Evolutionary conservation across 805 yeast species (phyloP).

Genomic region (Kuraishia cidri): DNA sequence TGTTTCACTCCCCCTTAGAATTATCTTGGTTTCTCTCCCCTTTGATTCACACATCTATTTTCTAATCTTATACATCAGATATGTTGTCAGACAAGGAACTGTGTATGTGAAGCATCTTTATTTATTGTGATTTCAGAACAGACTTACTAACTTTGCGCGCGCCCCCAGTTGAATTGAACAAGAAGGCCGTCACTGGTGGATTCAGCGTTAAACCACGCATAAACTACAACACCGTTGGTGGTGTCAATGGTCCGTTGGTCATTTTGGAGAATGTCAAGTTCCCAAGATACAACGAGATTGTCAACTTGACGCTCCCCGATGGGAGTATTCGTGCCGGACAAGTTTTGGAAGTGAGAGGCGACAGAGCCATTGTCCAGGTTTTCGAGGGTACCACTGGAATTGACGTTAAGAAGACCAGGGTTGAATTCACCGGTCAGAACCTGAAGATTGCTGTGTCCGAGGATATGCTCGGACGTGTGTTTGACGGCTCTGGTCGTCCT

Average conservation of each 20-base stretch:
- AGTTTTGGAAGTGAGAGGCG: conserved; percentile 95
- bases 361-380: conserved; percentile 96
- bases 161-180: conserved; percentile 65
- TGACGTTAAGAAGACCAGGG: conserved; percentile 95
- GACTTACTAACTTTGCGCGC: conserved; percentile 19
- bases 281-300: conserved; percentile 94
- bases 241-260: conserved; percentile 97
- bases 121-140: background rate
- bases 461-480: conserved; percentile 95
- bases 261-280: conserved; percentile 79
- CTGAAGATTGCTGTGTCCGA: conserved; percentile 92
- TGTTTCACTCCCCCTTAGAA: no score
- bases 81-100: conserved; percentile 31
- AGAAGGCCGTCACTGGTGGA: conserved; percentile 86
- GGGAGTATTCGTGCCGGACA: conserved; percentile 95
- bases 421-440: conserved; percentile 94
- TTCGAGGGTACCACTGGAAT: conserved; percentile 99
- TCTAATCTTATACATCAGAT: no score
- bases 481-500: conserved; percentile 98
- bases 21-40: no score
- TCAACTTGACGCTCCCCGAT: conserved; percentile 92
- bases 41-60: no score
- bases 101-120: conserved; percentile 20
- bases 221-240: conserved; percentile 93
- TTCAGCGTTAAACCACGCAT: conserved; percentile 86